Conservation (phyloP, 768 basidiomycete species). For the Trametes maxima region DNA sequence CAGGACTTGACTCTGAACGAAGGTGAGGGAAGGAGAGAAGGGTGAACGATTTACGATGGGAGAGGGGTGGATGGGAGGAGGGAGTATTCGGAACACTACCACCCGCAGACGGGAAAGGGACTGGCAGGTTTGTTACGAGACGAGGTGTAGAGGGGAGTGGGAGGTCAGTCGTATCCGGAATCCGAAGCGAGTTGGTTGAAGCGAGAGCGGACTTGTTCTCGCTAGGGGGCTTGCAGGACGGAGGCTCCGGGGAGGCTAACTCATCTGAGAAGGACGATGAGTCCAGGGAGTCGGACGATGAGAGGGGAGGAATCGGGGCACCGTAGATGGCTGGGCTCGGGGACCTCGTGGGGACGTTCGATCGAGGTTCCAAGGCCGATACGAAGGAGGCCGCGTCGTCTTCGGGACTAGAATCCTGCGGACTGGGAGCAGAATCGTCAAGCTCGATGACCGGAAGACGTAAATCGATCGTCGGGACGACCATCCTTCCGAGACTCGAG, state of each 20-base stretch:
- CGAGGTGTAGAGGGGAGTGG: constrained; percentile 5
- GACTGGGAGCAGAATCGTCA: constrained; percentile 9
- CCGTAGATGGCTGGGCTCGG: constrained; percentile 38
- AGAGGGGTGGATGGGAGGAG: constrained; percentile 35
- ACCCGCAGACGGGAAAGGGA: constrained; percentile 50
- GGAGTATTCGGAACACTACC: constrained; percentile 35
- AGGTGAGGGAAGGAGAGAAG: constrained; percentile 34
- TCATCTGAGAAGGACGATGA: constrained; percentile 55
- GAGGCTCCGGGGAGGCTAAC: constrained; percentile 21
- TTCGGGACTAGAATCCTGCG: constrained; percentile 9
- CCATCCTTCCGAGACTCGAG: background rate
- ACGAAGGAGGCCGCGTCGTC: constrained; percentile 33
- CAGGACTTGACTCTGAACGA: constrained; percentile 29
- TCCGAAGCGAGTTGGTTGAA: constrained; percentile 17
- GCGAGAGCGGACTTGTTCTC: constrained; percentile 14
- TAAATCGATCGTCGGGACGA: constrained; percentile 7
- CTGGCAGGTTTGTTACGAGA: constrained; percentile 23
- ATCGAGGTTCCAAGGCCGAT: constrained; percentile 37
- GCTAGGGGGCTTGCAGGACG: constrained; percentile 1
- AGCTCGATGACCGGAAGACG: constrained; percentile 18
- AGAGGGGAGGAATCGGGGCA: constrained; percentile 50
- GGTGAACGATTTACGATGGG: constrained; percentile 40
- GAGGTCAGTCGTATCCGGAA: constrained; percentile 12
- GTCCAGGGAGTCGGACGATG: constrained; percentile 58
- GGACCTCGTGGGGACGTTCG: constrained; percentile 33